A percentile compares a stretch with the other conserved stretches of the same genome.
Evolutionary conservation across 1,139 yeast species (phyloP).

Genomic region (Hansenula lynferdii): DNA sequence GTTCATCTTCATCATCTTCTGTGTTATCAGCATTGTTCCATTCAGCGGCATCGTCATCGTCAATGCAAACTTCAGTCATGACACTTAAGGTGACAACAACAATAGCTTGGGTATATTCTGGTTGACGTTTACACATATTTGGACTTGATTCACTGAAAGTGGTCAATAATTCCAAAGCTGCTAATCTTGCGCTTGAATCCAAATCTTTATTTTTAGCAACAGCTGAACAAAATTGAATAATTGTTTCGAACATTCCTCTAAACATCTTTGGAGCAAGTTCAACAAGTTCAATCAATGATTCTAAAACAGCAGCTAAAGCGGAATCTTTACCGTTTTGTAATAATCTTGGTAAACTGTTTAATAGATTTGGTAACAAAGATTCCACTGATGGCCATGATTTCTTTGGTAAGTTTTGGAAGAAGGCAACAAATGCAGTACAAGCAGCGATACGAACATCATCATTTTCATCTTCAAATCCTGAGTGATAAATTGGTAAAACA

Average conservation of each 20-base stretch:
- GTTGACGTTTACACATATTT: conserved; percentile 84
- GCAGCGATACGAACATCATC: conserved; percentile 91
- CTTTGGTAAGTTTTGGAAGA: conserved; percentile 78
- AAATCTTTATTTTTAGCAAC: conserved; percentile 79
- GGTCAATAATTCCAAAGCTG: conserved; percentile 83
- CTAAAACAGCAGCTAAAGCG: conserved; percentile 84
- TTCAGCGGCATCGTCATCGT: conserved; percentile 76
- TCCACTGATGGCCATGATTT: conserved; percentile 71
- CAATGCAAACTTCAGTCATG: conserved; percentile 91
- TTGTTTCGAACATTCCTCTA: conserved; percentile 81
- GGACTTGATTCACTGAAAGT: conserved; percentile 94
- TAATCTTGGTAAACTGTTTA: conserved; percentile 84
- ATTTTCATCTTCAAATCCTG: conserved; percentile 72
- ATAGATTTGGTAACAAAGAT: conserved; percentile 73
- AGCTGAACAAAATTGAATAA: conserved; percentile 76
- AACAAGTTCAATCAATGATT: conserved; percentile 82
- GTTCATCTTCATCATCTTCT: conserved; percentile 81
- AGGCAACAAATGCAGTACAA: conserved; percentile 87
- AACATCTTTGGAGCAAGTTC: conserved; percentile 94
- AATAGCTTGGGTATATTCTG: conserved; percentile 65
- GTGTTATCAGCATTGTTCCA: conserved; percentile 85
- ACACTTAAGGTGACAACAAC: conserved; percentile 72
- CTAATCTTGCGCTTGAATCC: conserved; percentile 74
- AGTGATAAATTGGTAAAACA: conserved; percentile 63
- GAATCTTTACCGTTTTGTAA: conserved; percentile 73